Conservation (phyloP, 805 yeast genomes). For the Candida awuae region DNA sequence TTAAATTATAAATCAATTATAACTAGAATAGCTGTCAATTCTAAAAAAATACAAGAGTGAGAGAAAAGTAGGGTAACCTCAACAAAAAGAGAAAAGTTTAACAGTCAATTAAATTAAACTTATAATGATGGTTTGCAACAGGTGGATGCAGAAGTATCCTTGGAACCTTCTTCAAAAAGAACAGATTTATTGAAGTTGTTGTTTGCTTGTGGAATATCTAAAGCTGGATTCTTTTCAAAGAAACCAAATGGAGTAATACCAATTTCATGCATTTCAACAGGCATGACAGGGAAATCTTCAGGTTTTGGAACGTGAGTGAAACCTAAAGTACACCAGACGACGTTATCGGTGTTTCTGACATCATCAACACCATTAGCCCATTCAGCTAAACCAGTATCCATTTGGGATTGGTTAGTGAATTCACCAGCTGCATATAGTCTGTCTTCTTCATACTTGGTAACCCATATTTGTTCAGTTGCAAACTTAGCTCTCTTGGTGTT, state of each 20-base stretch:
- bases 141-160: slow-evolving; percentile 19
- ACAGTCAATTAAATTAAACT: neutral
- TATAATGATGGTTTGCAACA: slow-evolving; percentile 28
- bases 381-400: slow-evolving; percentile 59
- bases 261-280: slow-evolving; percentile 68
- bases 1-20: no score
- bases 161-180: slow-evolving; percentile 25
- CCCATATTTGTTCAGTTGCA: slow-evolving; percentile 77
- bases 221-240: slow-evolving; percentile 70
- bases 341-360: slow-evolving; percentile 68
- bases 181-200: slow-evolving; percentile 60
- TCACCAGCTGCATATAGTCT: slow-evolving; percentile 77
- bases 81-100: neutral
- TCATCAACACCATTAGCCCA: slow-evolving; percentile 64
- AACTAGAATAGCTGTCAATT: no score
- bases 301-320: slow-evolving; percentile 77
- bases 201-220: slow-evolving; percentile 66
- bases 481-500: slow-evolving; percentile 65
- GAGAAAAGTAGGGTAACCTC: no score
- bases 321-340: slow-evolving; percentile 77
- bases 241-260: slow-evolving; percentile 63
- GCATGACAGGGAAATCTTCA: slow-evolving; percentile 89
- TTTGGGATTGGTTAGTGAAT: slow-evolving; percentile 71
- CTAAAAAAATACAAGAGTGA: neutral
- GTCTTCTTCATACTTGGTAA: slow-evolving; percentile 66